phyloP scores from a whole-genome alignment of 371 early-diverging fungal species.

The Entomophthora muscae region DNA sequence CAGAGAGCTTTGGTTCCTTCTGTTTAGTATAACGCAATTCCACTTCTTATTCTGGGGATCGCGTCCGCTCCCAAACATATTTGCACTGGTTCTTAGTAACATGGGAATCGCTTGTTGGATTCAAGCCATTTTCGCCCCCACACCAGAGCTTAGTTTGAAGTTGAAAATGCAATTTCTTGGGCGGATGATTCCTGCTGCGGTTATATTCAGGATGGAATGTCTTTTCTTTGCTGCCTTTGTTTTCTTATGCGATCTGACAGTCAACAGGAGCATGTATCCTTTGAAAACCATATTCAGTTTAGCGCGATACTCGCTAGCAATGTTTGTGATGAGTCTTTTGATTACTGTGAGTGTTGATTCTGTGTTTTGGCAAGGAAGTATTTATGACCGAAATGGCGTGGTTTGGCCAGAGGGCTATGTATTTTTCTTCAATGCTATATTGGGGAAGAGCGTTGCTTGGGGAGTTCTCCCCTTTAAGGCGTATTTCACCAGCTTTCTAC shows the following conservation, averaged over 20 bases:
- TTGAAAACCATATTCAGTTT: background rate
- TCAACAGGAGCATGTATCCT: background rate
- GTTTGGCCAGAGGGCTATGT: conserved; percentile 77
- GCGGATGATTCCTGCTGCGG: background rate
- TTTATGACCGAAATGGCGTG: conserved; percentile 10
- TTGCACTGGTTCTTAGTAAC: background rate
- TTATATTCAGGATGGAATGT: conserved; percentile 1
- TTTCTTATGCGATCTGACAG: conserved; percentile 1
- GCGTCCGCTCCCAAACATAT: conserved; percentile 7
- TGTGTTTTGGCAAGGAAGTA: conserved; percentile 1
- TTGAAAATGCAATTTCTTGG: background rate
- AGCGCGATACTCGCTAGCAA: background rate
- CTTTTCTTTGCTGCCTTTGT: background rate
- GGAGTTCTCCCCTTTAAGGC: conserved; percentile 59
- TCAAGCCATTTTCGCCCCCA: background rate
- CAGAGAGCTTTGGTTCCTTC: background rate
- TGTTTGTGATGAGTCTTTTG: background rate
- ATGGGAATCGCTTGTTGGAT: background rate
- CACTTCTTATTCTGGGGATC: conserved; percentile 6
- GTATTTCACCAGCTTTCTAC: conserved; percentile 53
- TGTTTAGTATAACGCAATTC: conserved; percentile 6
- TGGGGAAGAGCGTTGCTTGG: conserved; percentile 62
- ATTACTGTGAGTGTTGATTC: conserved; percentile 5
- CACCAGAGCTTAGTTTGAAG: background rate
- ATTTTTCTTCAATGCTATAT: conserved; percentile 71